phyloP scores from a whole-genome alignment of 352 stramenopile species.

The Globisporangium irregulare region DNA sequence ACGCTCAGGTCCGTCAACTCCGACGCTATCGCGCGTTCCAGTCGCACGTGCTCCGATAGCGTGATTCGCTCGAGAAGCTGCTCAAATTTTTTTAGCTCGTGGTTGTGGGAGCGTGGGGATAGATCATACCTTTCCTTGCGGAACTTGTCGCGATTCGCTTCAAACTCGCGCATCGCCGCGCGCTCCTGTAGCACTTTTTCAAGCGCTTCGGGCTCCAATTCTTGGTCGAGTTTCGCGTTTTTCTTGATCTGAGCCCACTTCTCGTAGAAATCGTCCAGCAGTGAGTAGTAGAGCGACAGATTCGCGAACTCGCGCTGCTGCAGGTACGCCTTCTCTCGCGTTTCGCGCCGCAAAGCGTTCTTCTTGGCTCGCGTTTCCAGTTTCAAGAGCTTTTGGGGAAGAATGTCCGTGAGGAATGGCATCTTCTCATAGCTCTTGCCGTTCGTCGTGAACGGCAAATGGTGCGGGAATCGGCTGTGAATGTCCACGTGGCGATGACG shows the following conservation, averaged over 20 bases:
- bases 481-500: conserved; percentile 57
- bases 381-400: conserved; percentile 41
- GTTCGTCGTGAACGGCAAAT: conserved; percentile 64
- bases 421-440: conserved; percentile 62
- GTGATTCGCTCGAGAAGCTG: conserved; percentile 53
- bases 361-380: conserved; percentile 28
- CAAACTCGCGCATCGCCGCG: conserved; percentile 30
- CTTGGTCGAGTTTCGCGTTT: conserved; percentile 28
- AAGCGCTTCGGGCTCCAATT: conserved; percentile 27
- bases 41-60: conserved; percentile 37
- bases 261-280: conserved; percentile 69
- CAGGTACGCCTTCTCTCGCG: conserved; percentile 43
- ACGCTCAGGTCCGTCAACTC: conserved; percentile 19
- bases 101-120: conserved; percentile 32
- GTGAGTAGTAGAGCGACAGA: conserved; percentile 49
- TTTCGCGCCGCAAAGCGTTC: conserved; percentile 35
- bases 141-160: conserved; percentile 37
- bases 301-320: conserved; percentile 43
- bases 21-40: conserved; percentile 32
- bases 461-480: conserved; percentile 21
- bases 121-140: conserved; percentile 62
- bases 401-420: conserved; percentile 40
- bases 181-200: conserved; percentile 34
- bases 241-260: conserved; percentile 46
- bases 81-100: conserved; percentile 43